A percentile compares a stretch with the other conserved stretches of the same genome.
These are phyloP conservation scores for Phialophora macrospora DNA, from an alignment of 2,329 filamentous ascomycete genomes.

Conservation along the genomic window DNA sequence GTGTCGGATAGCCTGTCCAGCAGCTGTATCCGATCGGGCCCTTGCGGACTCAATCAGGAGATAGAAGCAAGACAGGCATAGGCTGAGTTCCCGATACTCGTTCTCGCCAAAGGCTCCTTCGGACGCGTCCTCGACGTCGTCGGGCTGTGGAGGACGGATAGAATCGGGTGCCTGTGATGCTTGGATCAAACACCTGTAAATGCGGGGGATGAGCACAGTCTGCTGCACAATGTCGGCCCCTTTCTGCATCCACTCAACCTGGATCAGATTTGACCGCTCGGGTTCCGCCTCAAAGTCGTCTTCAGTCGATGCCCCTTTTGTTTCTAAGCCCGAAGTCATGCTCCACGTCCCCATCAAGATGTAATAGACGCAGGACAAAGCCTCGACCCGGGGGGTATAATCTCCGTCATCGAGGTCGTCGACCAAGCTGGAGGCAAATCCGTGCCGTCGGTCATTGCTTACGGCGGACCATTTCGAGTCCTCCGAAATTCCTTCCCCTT, in stretches of 20 bases:
- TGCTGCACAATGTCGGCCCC: conserved; percentile 48
- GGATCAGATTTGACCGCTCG: conserved; percentile 55
- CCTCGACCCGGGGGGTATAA: conserved; percentile 50
- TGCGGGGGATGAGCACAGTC: conserved; percentile 44
- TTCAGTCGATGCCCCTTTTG: conserved; percentile 12
- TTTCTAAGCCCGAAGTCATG: conserved; percentile 62
- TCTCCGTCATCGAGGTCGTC: conserved; percentile 48
- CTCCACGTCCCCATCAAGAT: conserved; percentile 72
- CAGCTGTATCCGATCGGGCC: conserved; percentile 20
- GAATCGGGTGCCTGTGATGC: conserved; percentile 47
- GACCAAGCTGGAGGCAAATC: conserved; percentile 49
- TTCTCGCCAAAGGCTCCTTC: conserved; percentile 37
- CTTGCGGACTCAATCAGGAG: conserved; percentile 38
- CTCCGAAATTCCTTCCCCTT: conserved; percentile 47
- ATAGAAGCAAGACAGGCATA: conserved; percentile 39
- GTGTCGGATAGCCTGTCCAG: conserved; percentile 30
- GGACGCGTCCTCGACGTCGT: conserved; percentile 23
- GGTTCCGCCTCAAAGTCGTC: conserved; percentile 47
- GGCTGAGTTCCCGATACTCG: conserved; percentile 36
- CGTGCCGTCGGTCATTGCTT: conserved; percentile 56
- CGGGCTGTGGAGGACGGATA: not conserved
- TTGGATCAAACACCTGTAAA: conserved; percentile 47
- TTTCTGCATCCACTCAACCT: conserved; percentile 54
- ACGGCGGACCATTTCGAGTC: conserved; percentile 69
- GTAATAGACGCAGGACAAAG: conserved; percentile 55